Evolutionary conservation across 2,329 filamentous ascomycete genomes (phyloP), one percentile per base, ranked within the genome.

Genomic region (Fusarium tjaetaba): DNA sequence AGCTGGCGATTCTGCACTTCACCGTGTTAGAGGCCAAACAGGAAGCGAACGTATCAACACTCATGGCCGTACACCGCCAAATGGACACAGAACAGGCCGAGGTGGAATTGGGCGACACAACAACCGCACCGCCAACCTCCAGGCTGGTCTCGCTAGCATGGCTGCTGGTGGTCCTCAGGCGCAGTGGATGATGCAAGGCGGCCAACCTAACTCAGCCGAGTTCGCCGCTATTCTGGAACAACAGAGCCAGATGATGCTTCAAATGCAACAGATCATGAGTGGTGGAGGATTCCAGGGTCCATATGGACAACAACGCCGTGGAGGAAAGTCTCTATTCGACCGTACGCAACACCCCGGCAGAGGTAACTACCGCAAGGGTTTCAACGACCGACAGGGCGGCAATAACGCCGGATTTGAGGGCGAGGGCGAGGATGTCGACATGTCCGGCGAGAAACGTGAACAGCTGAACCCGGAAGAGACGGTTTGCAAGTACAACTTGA

Each of bases 401-500:
- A 76, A 79, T 64, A 79, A 82, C 58, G 62, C 77, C 15, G 83
- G 83, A n/a, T 75, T 78, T 20, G 86, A 86, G 34, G 81, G 78
- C 20, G 86, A 86, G 38, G 85, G 84, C 58, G 88, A 88, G 81
- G 92, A 95, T 69, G 86, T 91, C 30, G 92, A 94, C 52, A 90
- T 90, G 86, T 83, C 84, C 7, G 85, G 84, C 60, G 81, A 81
- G 74, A 86, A 83, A 83, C 88, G 83, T 80, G 90, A 86, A 84
- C 85, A 82, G 76, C 88, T 79, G 42, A 90, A 87, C 78, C 85
- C 86, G n/a, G 88, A 91, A 11, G 89, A 93, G 55, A 93, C 87
- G 20, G 86, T 96, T 70, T 99, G 96, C 89, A 94, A 93, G 79
- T 99, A 91, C 86, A 98, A 98, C 84, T 86, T 96, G 61, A 87